Evolutionary conservation across 78 protist genomes (phyloP).

Genomic region (Ministeria vibrans): DNA sequence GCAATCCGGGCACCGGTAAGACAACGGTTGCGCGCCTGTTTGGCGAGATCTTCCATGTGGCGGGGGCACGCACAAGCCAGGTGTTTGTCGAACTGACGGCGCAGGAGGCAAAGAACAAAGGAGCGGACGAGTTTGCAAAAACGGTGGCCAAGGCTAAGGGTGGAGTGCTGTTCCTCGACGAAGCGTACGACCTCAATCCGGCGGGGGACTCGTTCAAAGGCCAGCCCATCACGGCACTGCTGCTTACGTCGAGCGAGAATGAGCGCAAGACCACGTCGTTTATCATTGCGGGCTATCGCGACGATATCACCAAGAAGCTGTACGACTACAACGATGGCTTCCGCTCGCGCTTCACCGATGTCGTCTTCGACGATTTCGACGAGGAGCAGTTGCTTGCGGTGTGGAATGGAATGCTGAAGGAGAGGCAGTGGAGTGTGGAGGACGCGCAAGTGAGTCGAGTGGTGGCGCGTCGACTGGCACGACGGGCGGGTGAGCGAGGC

Average conservation of each 20-base stretch:
- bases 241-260: constrained; percentile 7
- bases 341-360: background rate
- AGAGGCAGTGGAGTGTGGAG: background rate
- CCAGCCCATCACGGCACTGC: background rate
- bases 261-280: background rate
- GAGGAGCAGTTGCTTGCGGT: background rate
- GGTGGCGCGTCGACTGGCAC: constrained; percentile 5
- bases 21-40: constrained; percentile 31
- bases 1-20: constrained; percentile 33
- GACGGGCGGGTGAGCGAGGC: background rate
- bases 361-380: constrained; percentile 18
- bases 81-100: background rate
- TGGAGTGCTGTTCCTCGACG: constrained; percentile 50
- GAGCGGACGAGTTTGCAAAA: background rate
- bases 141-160: too few relatives aligned
- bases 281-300: constrained; percentile 39
- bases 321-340: constrained; percentile 6
- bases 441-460: background rate
- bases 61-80: background rate
- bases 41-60: background rate
- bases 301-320: constrained; percentile 12
- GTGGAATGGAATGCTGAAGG: background rate
- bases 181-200: constrained; percentile 36
- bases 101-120: background rate
- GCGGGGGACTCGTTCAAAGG: background rate